Conservation (phyloP, 371 early-diverging fungal species). For the Mucor saturninus region DNA sequence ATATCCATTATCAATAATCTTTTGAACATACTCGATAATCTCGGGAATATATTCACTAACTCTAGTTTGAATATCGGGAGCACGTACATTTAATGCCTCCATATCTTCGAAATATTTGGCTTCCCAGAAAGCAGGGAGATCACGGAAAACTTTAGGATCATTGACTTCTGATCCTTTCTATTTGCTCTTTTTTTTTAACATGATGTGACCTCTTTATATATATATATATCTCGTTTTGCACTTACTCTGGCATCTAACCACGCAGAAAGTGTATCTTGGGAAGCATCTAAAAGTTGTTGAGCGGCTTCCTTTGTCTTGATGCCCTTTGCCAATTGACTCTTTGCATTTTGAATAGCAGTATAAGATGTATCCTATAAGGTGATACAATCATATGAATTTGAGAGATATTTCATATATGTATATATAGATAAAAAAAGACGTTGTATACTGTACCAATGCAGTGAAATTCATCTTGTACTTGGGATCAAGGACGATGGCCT, state of each 20-base stretch:
- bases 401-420: neutral
- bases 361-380: slow-evolving; percentile 44
- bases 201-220: too few species aligned
- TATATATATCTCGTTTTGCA: too few species aligned
- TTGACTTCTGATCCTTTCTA: slow-evolving; percentile 72
- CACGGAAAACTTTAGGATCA: slow-evolving; percentile 88
- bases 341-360: slow-evolving; percentile 57
- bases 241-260: slow-evolving; percentile 65
- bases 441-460: slow-evolving; percentile 50
- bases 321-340: slow-evolving; percentile 48
- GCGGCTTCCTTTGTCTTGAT: slow-evolving; percentile 50
- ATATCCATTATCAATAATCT: slow-evolving; percentile 94
- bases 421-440: neutral
- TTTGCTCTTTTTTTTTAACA: neutral
- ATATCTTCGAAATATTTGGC: slow-evolving; percentile 96
- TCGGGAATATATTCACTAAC: slow-evolving; percentile 99
- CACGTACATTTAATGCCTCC: slow-evolving; percentile 89
- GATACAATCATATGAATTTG: neutral
- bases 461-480: slow-evolving; percentile 81
- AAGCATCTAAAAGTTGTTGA: slow-evolving; percentile 48
- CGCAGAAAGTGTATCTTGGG: slow-evolving; percentile 59
- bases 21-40: slow-evolving; percentile 89
- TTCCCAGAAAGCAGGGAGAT: slow-evolving; percentile 96
- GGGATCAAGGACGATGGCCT: slow-evolving; percentile 58
- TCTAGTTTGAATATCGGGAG: slow-evolving; percentile 95